These are phyloP conservation scores for Chiua sp. DNA, from an alignment of 1,284 basidiomycete genomes.

Conservation along the genomic window DNA sequence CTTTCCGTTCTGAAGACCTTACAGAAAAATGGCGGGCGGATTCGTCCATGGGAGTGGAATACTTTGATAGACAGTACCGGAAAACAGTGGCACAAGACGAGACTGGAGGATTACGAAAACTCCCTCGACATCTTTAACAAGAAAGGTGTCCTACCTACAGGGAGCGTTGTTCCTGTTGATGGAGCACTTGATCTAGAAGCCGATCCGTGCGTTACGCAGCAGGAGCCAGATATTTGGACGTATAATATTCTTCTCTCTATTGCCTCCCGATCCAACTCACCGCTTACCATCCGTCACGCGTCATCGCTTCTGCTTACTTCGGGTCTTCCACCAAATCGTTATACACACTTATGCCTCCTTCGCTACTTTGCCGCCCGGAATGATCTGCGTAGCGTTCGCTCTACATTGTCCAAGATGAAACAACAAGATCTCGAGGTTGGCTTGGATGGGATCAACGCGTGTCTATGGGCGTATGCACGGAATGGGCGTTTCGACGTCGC, in stretches of 20 bases:
- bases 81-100: conserved; percentile 65
- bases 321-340: conserved; percentile 57
- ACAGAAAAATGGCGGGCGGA: conserved; percentile 52
- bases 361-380: conserved; percentile 55
- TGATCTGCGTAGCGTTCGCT: conserved; percentile 58
- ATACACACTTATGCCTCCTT: conserved; percentile 65
- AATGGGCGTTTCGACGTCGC: conserved; percentile 61
- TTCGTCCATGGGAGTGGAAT: conserved; percentile 75
- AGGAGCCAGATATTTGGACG: conserved; percentile 65
- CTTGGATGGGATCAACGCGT: conserved; percentile 67
- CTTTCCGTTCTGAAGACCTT: conserved; percentile 65
- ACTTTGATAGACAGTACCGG: conserved; percentile 69
- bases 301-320: conserved; percentile 56
- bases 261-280: conserved; percentile 57
- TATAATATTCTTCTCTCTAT: conserved; percentile 69
- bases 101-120: conserved; percentile 58
- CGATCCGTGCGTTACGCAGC: conserved; percentile 4
- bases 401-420: conserved; percentile 56
- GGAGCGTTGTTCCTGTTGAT: neutral
- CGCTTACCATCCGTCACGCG: conserved; percentile 55
- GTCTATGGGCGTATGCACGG: conserved; percentile 68
- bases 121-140: conserved; percentile 67
- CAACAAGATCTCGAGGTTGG: conserved; percentile 57
- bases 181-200: neutral
- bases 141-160: conserved; percentile 48